Evolutionary conservation across 495 filamentous ascomycete genomes (phyloP), one percentile per base, ranked within the genome.

Genomic region (Usnea hakonensis): DNA sequence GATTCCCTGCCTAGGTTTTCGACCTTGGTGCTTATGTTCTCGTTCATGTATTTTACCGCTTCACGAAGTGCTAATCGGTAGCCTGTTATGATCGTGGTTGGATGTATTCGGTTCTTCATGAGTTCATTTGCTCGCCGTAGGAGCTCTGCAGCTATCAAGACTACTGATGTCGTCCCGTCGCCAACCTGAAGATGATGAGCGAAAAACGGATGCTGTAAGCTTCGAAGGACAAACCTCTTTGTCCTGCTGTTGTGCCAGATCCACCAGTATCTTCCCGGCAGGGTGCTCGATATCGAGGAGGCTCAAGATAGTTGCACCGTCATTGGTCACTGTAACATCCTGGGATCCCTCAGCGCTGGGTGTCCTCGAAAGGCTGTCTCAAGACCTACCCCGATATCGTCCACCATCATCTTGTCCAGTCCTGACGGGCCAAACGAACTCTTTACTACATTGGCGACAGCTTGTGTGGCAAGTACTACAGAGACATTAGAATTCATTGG

Each of bases 331-430:
- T 57, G 95, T 97, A 54, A 99, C 94, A 83, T 99, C 94, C 89
- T 92, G 70, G 35, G 61, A 52, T 64, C 50, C 53, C 64, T 76
- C 66, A 76, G 65, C 69, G 66, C 63, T 54, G 61, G 46, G n/a
- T 14, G 21, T 41, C 37, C 64, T 60, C 44, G 50, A 67, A 61
- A 55, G 59, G 65, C 14, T 40, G 19, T 1, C 57, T 59, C 61
- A 43, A 35, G 19, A 54, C 87, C 65, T 83, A 91, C 89, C 69
- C 94, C 94, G 73, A 97, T 97, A 71, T 99, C 94, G 75, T 99
- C 94, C 71, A 99, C 95, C 95, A 99, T 97, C 95, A 99, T 97
- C 83, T 99, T 99, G 72, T 99, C 94, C 67, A 99, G 79, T 38
- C 94, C 94, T 63, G 90, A 95, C 62, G 94, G 94, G 44, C 94